Evolutionary conservation across 2,329 filamentous ascomycete species (phyloP).

Genomic region (Chaetothyriales sp.): DNA sequence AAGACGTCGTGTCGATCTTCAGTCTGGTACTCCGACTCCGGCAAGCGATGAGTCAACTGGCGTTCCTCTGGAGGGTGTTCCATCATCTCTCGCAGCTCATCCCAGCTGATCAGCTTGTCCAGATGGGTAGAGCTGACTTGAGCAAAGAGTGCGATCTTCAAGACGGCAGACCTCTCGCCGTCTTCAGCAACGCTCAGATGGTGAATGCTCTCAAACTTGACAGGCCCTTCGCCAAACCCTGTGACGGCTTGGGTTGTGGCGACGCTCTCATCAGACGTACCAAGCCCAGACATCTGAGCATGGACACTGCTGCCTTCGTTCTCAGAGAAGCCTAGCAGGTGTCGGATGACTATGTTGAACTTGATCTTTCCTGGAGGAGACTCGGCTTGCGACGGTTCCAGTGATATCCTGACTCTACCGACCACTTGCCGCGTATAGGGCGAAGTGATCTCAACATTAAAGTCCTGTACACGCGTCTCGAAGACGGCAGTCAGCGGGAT

Average conservation of each 20-base stretch:
- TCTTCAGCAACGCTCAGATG: conserved; percentile 87
- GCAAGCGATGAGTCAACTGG: conserved; percentile 50
- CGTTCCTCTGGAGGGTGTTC: conserved; percentile 33
- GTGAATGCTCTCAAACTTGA: conserved; percentile 94
- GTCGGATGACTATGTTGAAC: conserved; percentile 97
- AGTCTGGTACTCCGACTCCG: conserved; percentile 81
- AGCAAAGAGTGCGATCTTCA: conserved; percentile 83
- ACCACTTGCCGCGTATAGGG: conserved; percentile 84
- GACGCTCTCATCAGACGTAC: conserved; percentile 74
- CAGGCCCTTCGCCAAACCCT: conserved; percentile 81
- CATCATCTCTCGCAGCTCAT: conserved; percentile 78
- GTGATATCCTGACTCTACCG: conserved; percentile 74
- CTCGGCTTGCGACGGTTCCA: conserved; percentile 86
- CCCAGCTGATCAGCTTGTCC: conserved; percentile 95
- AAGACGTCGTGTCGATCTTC: conserved; percentile 92
- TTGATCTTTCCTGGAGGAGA: conserved; percentile 86
- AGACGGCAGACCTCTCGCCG: conserved; percentile 54
- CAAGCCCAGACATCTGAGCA: conserved; percentile 89
- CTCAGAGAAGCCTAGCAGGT: conserved; percentile 86
- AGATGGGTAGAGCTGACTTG: conserved; percentile 85
- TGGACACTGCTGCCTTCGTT: conserved; percentile 91
- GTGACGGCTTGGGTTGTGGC: conserved; percentile 89
- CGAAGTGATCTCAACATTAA: conserved; percentile 75
- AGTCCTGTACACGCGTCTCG: conserved; percentile 86
- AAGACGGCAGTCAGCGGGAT: conserved; percentile 88